Conservation (phyloP, 179 eudicot species). For the Camellia oleifera region DNA sequence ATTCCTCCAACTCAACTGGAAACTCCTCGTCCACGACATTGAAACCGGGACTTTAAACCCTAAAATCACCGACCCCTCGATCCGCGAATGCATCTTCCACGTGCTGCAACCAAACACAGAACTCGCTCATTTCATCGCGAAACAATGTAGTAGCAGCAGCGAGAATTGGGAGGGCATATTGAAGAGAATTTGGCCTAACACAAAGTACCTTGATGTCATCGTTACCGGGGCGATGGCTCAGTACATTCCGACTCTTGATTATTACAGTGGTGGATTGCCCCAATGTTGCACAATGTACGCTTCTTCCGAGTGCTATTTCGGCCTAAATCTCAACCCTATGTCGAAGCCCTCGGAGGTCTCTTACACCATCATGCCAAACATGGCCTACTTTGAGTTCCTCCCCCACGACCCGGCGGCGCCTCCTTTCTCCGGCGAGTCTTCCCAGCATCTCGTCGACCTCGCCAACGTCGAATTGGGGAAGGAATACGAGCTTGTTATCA, state of each 20-base stretch:
- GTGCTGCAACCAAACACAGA: slow-evolving; percentile 19
- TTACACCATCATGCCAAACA: slow-evolving; percentile 38
- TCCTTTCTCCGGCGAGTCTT: not conserved
- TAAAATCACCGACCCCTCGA: slow-evolving; percentile 20
- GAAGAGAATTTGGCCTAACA: slow-evolving; percentile 32
- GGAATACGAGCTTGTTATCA: slow-evolving; percentile 34
- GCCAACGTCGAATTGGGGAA: slow-evolving; percentile 30
- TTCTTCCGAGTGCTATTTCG: slow-evolving; percentile 36
- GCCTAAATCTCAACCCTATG: slow-evolving; percentile 31
- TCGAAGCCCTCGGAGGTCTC: slow-evolving; percentile 27
- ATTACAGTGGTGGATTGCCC: slow-evolving; percentile 28
- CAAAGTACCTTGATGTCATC: slow-evolving; percentile 31
- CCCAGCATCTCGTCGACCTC: slow-evolving; percentile 19
- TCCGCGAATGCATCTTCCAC: slow-evolving; percentile 18
- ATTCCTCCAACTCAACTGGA: slow-evolving; percentile 34
- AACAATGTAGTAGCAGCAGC: slow-evolving; percentile 15
- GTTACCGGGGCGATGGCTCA: slow-evolving; percentile 41
- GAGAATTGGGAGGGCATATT: slow-evolving; percentile 31
- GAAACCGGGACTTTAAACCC: slow-evolving; percentile 22
- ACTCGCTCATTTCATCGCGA: slow-evolving; percentile 19
- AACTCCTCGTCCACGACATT: slow-evolving; percentile 24
- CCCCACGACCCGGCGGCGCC: slow-evolving; percentile 21
- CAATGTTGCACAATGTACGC: slow-evolving; percentile 31
- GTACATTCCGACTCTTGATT: slow-evolving; percentile 28
- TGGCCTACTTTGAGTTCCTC: slow-evolving; percentile 36